phyloP scores from a whole-genome alignment of 2,329 filamentous ascomycete species.

The Fonsecaea pedrosoi region DNA sequence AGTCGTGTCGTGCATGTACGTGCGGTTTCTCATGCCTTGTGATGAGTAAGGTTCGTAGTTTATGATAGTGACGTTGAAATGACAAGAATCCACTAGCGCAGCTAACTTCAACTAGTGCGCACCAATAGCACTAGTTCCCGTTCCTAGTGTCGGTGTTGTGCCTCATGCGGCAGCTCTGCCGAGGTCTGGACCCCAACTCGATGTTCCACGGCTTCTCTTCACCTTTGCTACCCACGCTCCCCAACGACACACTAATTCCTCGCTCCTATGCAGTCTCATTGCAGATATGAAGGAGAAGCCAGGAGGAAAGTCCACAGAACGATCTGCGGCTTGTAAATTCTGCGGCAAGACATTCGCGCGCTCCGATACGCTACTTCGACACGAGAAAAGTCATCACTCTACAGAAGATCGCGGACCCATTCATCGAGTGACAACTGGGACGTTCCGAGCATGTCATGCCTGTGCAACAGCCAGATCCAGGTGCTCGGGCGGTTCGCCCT shows the following conservation, averaged over 20 bases:
- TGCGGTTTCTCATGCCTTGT: too few species aligned
- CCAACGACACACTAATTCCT: background rate
- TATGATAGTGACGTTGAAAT: background rate
- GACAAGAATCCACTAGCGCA: background rate
- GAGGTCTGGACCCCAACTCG: conserved; percentile 1
- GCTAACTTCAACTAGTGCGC: too few species aligned
- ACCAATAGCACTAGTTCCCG: background rate
- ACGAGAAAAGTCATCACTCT: conserved; percentile 51
- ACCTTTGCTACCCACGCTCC: background rate
- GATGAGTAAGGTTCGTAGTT: background rate
- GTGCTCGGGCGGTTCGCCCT: conserved; percentile 38
- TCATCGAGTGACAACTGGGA: conserved; percentile 52
- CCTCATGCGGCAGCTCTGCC: background rate
- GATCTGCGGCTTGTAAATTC: conserved; percentile 29
- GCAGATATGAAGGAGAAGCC: conserved; percentile 21
- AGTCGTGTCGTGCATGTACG: too few species aligned
- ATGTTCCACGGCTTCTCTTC: background rate
- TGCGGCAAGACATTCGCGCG: conserved; percentile 37
- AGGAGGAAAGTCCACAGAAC: conserved; percentile 20
- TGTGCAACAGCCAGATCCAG: conserved; percentile 50
- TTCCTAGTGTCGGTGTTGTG: background rate
- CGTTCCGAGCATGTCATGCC: conserved; percentile 50
- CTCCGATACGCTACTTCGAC: conserved; percentile 50
- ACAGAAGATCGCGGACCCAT: conserved; percentile 41
- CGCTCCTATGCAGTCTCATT: background rate